Evolutionary conservation across 2,329 filamentous ascomycete genomes (phyloP).

Genomic region (Didymella exigua): DNA sequence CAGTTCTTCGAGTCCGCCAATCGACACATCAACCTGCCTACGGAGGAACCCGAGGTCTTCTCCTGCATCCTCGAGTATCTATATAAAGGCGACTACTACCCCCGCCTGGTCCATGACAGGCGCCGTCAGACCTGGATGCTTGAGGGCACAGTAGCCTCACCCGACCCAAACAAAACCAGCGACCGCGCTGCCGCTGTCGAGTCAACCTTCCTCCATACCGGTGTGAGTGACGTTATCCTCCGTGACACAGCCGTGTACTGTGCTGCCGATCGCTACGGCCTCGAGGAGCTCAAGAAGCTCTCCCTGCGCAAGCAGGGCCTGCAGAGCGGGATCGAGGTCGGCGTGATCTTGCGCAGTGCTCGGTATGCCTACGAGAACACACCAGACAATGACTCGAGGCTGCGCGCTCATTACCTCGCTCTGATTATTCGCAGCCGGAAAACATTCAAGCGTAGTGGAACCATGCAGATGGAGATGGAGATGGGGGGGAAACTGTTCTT

Average conservation of each 20-base stretch:
- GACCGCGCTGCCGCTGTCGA: constrained; percentile 65
- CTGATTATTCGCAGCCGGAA: constrained; percentile 96
- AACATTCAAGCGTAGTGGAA: constrained; percentile 97
- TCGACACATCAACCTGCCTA: constrained; percentile 79
- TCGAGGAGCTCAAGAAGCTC: constrained; percentile 90
- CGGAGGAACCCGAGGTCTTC: constrained; percentile 87
- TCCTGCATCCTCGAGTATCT: constrained; percentile 94
- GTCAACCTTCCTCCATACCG: constrained; percentile 77
- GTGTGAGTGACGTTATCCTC: constrained; percentile 76
- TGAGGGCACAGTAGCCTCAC: constrained; percentile 70
- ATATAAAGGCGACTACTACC: constrained; percentile 96
- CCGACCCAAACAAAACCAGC: constrained; percentile 59
- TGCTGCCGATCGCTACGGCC: constrained; percentile 84
- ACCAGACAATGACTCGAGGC: constrained; percentile 86
- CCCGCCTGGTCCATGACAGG: constrained; percentile 85
- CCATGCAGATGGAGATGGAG: constrained; percentile 99
- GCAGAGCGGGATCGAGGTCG: constrained; percentile 89
- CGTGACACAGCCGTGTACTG: constrained; percentile 96
- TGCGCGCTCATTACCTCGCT: constrained; percentile 96
- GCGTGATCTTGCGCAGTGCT: constrained; percentile 87
- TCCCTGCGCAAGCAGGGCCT: constrained; percentile 93
- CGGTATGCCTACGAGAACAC: constrained; percentile 96
- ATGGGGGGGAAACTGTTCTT: constrained; percentile 94
- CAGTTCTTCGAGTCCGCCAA: constrained; percentile 72
- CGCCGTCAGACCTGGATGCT: constrained; percentile 87